Conservation (phyloP, 495 filamentous ascomycete species). For the Trichoderma erinaceum region DNA sequence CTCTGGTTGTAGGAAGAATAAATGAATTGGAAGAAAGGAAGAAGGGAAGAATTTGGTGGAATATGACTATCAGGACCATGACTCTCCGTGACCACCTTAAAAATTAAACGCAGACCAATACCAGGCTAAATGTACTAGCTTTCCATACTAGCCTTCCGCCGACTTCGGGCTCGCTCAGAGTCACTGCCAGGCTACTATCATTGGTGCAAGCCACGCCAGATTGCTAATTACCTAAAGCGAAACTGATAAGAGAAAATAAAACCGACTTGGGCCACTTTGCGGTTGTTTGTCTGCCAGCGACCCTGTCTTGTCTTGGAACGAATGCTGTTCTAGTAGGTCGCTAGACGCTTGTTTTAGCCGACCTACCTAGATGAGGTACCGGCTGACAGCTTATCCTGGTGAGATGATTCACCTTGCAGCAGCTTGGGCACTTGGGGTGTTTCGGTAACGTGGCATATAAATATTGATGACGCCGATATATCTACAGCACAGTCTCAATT, state of each 20-base stretch:
- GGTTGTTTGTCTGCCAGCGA: neutral
- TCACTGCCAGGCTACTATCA: neutral
- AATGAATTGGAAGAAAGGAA: neutral
- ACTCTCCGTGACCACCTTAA: neutral
- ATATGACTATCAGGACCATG: neutral
- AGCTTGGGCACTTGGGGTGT: neutral
- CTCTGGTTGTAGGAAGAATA: neutral
- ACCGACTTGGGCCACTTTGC: constrained; percentile 9
- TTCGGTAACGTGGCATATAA: constrained; percentile 4
- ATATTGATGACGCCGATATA: neutral
- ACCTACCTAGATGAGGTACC: constrained; percentile 6
- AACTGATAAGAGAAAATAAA: constrained; percentile 2
- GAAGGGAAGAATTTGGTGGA: neutral
- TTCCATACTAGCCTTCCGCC: neutral
- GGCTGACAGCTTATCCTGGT: neutral
- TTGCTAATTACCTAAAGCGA: constrained; percentile 8
- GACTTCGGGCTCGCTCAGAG: constrained; percentile 11
- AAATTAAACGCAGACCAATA: neutral
- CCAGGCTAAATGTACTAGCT: constrained; percentile 13
- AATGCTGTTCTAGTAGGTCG: neutral
- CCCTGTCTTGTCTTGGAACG: neutral
- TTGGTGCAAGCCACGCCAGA: neutral
- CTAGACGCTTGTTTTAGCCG: neutral
- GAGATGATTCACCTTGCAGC: neutral
- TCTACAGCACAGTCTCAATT: neutral